A percentile compares a stretch with the other conserved stretches of the same genome.
Conservation (phyloP, 768 basidiomycete species). For the Pilatotrama ljubarskyi region DNA sequence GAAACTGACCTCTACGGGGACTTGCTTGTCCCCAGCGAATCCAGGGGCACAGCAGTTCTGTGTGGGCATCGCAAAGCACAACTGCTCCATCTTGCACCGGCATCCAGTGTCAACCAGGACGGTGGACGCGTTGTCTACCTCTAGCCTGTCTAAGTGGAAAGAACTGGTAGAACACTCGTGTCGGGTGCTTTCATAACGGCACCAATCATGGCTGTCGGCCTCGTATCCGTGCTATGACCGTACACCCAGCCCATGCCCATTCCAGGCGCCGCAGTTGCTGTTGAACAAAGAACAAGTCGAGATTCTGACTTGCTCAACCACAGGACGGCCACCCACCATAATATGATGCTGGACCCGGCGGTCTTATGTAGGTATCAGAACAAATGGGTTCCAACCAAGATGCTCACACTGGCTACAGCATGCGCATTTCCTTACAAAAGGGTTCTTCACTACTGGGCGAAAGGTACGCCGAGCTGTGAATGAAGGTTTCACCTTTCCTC, state of each 20-base stretch:
- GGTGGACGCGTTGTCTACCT: background rate
- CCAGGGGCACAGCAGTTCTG: too few species aligned
- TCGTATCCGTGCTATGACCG: background rate
- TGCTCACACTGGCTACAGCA: slow-evolving; percentile 38
- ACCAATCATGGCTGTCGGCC: background rate
- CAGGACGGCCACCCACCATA: slow-evolving; percentile 87
- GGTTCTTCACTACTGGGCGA: slow-evolving; percentile 92
- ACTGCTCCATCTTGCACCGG: background rate
- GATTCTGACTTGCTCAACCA: background rate
- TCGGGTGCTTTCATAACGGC: slow-evolving; percentile 9
- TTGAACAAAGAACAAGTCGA: background rate
- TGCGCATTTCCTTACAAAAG: slow-evolving; percentile 79
- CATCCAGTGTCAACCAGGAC: background rate
- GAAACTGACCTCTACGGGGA: background rate
- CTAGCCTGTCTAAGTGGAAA: background rate
- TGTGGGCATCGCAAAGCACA: background rate
- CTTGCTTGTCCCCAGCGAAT: background rate
- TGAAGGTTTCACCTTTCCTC: slow-evolving; percentile 2
- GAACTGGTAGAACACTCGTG: background rate
- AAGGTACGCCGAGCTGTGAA: slow-evolving; percentile 51
- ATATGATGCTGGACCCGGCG: slow-evolving; percentile 92
- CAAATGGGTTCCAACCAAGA: background rate
- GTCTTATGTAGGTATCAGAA: slow-evolving; percentile 62
- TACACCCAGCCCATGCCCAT: too few species aligned
- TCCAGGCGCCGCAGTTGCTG: background rate